Evolutionary conservation across 1,139 yeast genomes (phyloP).

Genomic region (Blastobotrys illinoisensis): DNA sequence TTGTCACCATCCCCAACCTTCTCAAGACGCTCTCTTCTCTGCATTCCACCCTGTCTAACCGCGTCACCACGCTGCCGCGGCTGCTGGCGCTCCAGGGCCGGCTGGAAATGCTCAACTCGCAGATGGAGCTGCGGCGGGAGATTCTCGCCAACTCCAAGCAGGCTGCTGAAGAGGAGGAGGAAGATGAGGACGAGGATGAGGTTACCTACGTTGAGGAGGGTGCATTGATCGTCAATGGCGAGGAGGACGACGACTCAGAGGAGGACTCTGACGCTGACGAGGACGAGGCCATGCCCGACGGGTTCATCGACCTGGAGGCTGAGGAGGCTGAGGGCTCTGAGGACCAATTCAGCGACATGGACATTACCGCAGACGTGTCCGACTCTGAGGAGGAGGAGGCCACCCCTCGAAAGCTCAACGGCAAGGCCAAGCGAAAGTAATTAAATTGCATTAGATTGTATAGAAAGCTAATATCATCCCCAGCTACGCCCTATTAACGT

Average conservation of each 20-base stretch:
- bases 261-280: conserved; percentile 36
- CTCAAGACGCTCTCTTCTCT: conserved; percentile 64
- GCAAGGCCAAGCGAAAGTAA: neutral
- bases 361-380: conserved; percentile 15
- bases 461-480: neutral
- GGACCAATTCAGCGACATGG: conserved; percentile 27
- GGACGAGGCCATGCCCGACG: conserved; percentile 24
- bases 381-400: conserved; percentile 12
- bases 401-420: neutral
- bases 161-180: conserved; percentile 30
- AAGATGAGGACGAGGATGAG: conserved; percentile 36
- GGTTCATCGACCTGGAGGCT: conserved; percentile 22
- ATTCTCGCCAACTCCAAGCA: conserved; percentile 36
- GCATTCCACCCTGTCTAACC: conserved; percentile 68
- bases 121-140: conserved; percentile 60
- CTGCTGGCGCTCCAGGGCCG: conserved; percentile 80
- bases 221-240: conserved; percentile 41
- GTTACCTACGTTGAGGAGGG: conserved; percentile 50
- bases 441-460: neutral
- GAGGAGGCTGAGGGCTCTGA: conserved; percentile 25
- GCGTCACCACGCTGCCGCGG: conserved; percentile 72
- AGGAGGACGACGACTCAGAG: conserved; percentile 38
- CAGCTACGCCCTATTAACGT: too few relatives aligned
- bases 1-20: conserved; percentile 65
- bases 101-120: conserved; percentile 65